Percentiles rank a stretch among this genome's conserved stretches.
Evolutionary conservation across 768 basidiomycete species (phyloP).

Genomic region (Rickenella mellea): DNA sequence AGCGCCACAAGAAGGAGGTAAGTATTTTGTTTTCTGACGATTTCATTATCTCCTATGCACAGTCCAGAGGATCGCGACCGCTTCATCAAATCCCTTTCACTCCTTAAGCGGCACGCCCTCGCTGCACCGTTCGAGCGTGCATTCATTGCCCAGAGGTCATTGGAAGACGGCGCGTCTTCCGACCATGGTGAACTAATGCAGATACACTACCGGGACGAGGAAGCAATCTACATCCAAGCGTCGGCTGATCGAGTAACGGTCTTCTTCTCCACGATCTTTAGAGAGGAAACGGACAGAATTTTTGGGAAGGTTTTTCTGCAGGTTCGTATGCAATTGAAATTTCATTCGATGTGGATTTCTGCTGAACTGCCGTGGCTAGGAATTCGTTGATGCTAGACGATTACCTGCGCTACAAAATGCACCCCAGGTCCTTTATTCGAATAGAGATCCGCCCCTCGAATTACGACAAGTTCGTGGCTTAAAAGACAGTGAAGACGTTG

Average conservation of each 20-base stretch:
- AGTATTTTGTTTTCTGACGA: constrained; percentile 13
- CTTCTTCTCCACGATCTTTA: constrained; percentile 94
- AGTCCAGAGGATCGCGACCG: constrained; percentile 64
- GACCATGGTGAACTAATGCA: constrained; percentile 80
- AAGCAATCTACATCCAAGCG: constrained; percentile 93
- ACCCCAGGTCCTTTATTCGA: constrained; percentile 93
- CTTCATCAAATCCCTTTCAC: constrained; percentile 71
- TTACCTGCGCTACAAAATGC: constrained; percentile 91
- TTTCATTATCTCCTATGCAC: not conserved
- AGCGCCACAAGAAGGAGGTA: constrained; percentile 73
- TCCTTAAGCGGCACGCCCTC: constrained; percentile 87
- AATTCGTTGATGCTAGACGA: constrained; percentile 98
- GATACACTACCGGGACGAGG: constrained; percentile 92
- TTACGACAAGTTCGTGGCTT: constrained; percentile 81
- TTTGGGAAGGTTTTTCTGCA: constrained; percentile 98
- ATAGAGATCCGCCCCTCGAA: constrained; percentile 93
- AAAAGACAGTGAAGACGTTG: constrained; percentile 76
- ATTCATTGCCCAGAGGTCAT: constrained; percentile 70
- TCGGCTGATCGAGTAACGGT: constrained; percentile 93
- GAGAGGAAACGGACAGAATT: constrained; percentile 94
- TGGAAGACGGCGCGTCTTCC: constrained; percentile 60
- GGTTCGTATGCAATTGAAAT: constrained; percentile 30
- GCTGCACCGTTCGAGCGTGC: constrained; percentile 91
- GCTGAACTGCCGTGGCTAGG: constrained; percentile 33
- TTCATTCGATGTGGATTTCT: constrained; percentile 1